Conservation (phyloP, 495 filamentous ascomycete genomes). For the Aspergillus cavernicola region DNA sequence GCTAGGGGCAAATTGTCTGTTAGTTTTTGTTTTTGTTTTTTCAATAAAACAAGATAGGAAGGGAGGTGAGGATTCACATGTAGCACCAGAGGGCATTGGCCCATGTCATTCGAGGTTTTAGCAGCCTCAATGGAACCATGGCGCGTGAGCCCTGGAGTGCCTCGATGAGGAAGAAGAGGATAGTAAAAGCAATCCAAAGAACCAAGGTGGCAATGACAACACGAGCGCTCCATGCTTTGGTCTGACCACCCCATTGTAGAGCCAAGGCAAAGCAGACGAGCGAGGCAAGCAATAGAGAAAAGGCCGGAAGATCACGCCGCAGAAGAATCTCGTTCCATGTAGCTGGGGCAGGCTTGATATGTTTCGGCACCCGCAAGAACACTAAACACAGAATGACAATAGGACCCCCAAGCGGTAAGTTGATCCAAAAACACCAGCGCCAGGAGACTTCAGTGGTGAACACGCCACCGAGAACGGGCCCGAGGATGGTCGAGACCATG, state of each 20-base stretch:
- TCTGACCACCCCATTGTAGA: conserved; percentile 34
- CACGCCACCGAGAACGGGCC: no score
- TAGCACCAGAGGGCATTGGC: no score
- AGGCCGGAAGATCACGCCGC: conserved; percentile 30
- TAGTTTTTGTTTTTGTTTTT: no score
- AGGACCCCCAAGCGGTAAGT: no score
- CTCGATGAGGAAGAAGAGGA: conserved; percentile 18
- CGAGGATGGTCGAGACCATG: no score
- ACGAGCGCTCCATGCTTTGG: conserved; percentile 26
- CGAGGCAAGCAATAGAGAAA: conserved; percentile 24
- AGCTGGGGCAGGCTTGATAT: background rate
- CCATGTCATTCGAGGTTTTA: background rate
- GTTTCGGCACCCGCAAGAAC: no score
- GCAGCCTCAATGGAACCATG: background rate
- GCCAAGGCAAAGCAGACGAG: conserved; percentile 36
- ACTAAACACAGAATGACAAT: no score
- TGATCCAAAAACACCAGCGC: no score
- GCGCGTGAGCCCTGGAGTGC: background rate
- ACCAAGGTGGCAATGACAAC: conserved; percentile 28
- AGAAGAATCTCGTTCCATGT: background rate
- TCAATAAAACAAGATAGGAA: no score
- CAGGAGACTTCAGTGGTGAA: no score
- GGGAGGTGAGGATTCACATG: no score
- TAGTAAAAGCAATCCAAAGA: conserved; percentile 24
- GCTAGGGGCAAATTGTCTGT: no score